Conservation (phyloP, 2,329 filamentous ascomycete genomes). For the Clarireedia homoeocarpa region DNA sequence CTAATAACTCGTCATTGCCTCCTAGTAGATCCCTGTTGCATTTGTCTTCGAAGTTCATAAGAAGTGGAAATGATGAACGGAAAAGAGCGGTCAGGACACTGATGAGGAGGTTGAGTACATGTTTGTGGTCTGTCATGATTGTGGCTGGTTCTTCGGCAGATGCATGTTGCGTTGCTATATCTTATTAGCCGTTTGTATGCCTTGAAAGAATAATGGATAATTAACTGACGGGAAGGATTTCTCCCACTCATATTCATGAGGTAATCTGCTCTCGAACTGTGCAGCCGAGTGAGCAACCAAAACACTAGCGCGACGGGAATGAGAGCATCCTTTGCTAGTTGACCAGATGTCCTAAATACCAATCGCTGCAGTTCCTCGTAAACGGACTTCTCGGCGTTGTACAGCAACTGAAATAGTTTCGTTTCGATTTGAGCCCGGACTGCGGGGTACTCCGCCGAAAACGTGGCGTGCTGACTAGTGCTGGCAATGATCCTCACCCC, state of each 20-base stretch:
- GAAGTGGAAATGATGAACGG: constrained; percentile 20
- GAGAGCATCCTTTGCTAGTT: constrained; percentile 17
- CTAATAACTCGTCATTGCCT: constrained; percentile 15
- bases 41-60: constrained; percentile 21
- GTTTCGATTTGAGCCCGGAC: constrained; percentile 23
- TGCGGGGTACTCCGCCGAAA: not conserved
- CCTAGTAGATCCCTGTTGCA: constrained; percentile 18
- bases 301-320: constrained; percentile 24
- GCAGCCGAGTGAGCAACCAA: constrained; percentile 20
- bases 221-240: constrained; percentile 12
- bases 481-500: constrained; percentile 12
- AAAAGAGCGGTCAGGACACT: constrained; percentile 23
- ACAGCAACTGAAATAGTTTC: constrained; percentile 21
- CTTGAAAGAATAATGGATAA: not conserved
- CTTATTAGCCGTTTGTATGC: not conserved
- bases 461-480: not conserved
- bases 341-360: constrained; percentile 22
- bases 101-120: constrained; percentile 18
- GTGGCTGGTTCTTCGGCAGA: not conserved
- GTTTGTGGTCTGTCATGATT: constrained; percentile 17
- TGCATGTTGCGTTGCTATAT: not conserved
- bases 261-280: constrained; percentile 18
- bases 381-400: constrained; percentile 17
- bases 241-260: constrained; percentile 13
- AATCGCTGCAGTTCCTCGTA: constrained; percentile 20